phyloP scores from a whole-genome alignment of 371 early-diverging fungal species.

The Entomophthora muscae region DNA sequence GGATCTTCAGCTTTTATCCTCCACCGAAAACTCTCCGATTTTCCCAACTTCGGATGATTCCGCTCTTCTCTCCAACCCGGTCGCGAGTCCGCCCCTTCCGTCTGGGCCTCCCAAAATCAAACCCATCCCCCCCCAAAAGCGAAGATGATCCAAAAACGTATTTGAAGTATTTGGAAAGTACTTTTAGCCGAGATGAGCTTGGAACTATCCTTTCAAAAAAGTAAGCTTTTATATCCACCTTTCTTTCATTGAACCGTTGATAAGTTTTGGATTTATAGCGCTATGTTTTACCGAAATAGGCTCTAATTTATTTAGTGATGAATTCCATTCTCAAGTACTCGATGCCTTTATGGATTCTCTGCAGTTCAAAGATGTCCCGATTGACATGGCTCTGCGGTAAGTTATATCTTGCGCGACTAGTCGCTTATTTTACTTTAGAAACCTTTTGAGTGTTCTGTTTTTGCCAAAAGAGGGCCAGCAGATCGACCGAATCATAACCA shows the following conservation, averaged over 20 bases:
- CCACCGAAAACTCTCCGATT: background rate
- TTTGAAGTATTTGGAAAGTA: constrained; percentile 2
- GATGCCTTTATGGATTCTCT: constrained; percentile 25
- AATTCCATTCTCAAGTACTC: constrained; percentile 4
- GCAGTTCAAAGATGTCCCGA: constrained; percentile 44
- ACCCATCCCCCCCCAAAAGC: background rate
- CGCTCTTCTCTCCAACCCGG: background rate
- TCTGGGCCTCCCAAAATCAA: background rate
- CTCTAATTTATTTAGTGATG: too few relatives aligned
- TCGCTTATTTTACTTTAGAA: constrained; percentile 32
- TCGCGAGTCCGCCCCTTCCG: background rate
- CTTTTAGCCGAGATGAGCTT: background rate
- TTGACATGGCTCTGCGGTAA: constrained; percentile 54
- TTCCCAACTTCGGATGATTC: background rate
- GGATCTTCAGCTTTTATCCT: too few relatives aligned
- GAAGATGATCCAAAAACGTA: constrained; percentile 5
- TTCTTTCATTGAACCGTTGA: too few relatives aligned
- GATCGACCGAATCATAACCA: constrained; percentile 72
- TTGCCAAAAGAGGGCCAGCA: constrained; percentile 83
- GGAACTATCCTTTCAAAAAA: constrained; percentile 7
- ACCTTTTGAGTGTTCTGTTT: constrained; percentile 48
- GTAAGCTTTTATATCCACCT: constrained; percentile 1
- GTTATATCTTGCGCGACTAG: too few relatives aligned
- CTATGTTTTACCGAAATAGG: too few relatives aligned
- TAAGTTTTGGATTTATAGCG: too few relatives aligned